A percentile compares a stretch with the other conserved stretches of the same genome.
These are phyloP conservation scores for Polymyxa betae DNA, from an alignment of 208 protist species.

Conservation along the genomic window DNA sequence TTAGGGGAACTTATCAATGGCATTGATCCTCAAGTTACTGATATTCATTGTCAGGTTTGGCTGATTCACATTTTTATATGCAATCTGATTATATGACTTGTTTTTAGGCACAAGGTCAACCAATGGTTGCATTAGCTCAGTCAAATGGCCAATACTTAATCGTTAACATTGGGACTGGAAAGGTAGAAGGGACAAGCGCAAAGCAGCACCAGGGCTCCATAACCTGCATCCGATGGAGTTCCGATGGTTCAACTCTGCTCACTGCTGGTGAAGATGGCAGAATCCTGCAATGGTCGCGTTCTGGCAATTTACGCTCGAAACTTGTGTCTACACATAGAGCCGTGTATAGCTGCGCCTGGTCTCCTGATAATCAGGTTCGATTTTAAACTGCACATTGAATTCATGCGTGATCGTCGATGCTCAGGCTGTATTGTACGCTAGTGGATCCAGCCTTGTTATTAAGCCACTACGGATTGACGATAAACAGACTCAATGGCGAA, in stretches of 20 bases:
- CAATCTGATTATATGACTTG: not conserved
- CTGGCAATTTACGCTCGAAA: constrained; percentile 49
- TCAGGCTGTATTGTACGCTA: constrained; percentile 33
- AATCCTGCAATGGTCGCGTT: constrained; percentile 55
- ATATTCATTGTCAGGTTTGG: constrained; percentile 44
- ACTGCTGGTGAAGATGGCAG: constrained; percentile 59
- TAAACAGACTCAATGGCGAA: constrained; percentile 35
- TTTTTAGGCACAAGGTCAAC: not conserved
- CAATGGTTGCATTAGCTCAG: constrained; percentile 40
- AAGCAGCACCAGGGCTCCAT: constrained; percentile 56
- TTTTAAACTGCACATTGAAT: not conserved
- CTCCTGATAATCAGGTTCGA: constrained; percentile 11
- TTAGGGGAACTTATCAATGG: not conserved
- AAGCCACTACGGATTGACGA: constrained; percentile 43
- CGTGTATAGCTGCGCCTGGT: constrained; percentile 29
- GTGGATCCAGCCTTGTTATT: constrained; percentile 7
- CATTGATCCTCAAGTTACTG: not conserved
- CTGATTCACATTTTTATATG: not conserved
- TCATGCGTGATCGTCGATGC: not conserved
- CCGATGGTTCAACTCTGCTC: constrained; percentile 52
- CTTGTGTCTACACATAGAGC: constrained; percentile 37
- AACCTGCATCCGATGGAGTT: constrained; percentile 50
- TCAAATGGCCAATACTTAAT: constrained; percentile 51
- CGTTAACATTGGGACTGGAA: not conserved
- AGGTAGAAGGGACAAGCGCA: not conserved